Percentiles rank a stretch among this genome's conserved stretches.
phyloP scores from a whole-genome alignment of 805 yeast species.

The Ogataea zsoltii region DNA sequence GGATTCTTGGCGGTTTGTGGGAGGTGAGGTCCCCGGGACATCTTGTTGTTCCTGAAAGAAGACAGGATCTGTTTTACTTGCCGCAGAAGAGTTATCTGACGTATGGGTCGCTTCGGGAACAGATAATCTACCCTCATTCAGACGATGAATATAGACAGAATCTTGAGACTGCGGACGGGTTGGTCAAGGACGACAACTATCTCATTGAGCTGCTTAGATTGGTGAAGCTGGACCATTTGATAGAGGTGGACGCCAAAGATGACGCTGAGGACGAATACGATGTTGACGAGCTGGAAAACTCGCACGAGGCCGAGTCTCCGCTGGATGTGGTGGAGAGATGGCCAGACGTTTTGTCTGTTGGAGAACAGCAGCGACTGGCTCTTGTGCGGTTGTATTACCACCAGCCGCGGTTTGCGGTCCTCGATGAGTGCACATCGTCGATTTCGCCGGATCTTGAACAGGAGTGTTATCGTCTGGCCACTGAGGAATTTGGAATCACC shows the following conservation, averaged over 20 bases:
- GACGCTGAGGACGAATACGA: conserved; percentile 22
- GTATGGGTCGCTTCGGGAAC: conserved; percentile 79
- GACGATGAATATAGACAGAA: conserved; percentile 50
- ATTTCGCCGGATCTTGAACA: conserved; percentile 90
- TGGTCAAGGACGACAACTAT: conserved; percentile 45
- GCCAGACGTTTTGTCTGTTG: conserved; percentile 85
- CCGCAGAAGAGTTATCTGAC: conserved; percentile 92
- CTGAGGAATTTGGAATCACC: conserved; percentile 71
- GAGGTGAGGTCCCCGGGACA: conserved; percentile 61
- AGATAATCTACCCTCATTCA: conserved; percentile 84
- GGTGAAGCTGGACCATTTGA: conserved; percentile 59
- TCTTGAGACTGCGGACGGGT: conserved; percentile 31
- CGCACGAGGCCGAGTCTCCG: conserved; percentile 37
- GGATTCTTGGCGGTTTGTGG: conserved; percentile 94
- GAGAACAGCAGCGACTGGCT: conserved; percentile 91
- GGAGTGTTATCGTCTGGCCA: conserved; percentile 81
- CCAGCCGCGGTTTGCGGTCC: conserved; percentile 87
- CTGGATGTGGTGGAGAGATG: conserved; percentile 74
- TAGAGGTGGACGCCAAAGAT: conserved; percentile 38
- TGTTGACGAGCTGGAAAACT: conserved; percentile 6
- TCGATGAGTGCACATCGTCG: conserved; percentile 95
- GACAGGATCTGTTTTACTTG: conserved; percentile 75
- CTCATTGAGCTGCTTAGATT: conserved; percentile 54
- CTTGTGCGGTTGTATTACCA: conserved; percentile 92
- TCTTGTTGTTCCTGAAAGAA: conserved; percentile 62